A percentile compares a stretch with the other conserved stretches of the same genome.
These are phyloP conservation scores for Exophiala sp. DNA, from an alignment of 2,329 filamentous ascomycete species.

Conservation along the genomic window DNA sequence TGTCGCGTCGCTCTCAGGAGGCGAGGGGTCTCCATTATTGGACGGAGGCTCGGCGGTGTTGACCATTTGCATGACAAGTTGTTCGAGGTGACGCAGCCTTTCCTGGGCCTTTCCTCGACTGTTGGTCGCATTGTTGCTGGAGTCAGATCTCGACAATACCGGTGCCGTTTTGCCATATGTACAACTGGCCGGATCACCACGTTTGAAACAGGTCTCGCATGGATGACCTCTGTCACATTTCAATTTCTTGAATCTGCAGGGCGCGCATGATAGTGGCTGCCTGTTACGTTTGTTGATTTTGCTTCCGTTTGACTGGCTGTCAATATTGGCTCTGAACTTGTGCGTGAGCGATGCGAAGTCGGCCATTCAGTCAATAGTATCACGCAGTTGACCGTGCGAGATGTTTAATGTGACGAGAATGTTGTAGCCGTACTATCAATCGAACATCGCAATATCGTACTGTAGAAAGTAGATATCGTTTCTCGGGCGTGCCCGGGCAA, in stretches of 20 bases:
- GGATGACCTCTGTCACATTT: constrained; percentile 40
- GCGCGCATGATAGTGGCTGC: constrained; percentile 65
- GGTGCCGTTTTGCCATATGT: constrained; percentile 62
- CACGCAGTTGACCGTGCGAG: no score
- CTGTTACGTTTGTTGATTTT: constrained; percentile 81
- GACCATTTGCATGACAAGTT: constrained; percentile 27
- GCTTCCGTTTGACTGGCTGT: constrained; percentile 49
- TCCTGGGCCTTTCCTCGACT: constrained; percentile 21
- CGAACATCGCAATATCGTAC: neutral
- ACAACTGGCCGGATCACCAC: constrained; percentile 74
- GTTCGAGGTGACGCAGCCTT: constrained; percentile 24
- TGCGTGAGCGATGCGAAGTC: constrained; percentile 24
- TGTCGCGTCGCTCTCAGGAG: neutral
- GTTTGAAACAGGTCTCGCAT: constrained; percentile 58
- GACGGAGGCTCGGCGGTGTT: constrained; percentile 4
- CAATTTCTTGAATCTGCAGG: constrained; percentile 42
- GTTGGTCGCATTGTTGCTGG: neutral
- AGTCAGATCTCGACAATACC: constrained; percentile 18
- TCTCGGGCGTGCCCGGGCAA: no score
- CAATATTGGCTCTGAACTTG: constrained; percentile 55
- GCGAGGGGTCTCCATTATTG: neutral
- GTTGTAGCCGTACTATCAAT: neutral
- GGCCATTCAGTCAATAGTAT: constrained; percentile 10
- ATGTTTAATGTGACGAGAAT: neutral
- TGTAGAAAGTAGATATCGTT: no score